Conservation (phyloP, 345 rosid genomes). For the Carallia pectinifolia region DNA sequence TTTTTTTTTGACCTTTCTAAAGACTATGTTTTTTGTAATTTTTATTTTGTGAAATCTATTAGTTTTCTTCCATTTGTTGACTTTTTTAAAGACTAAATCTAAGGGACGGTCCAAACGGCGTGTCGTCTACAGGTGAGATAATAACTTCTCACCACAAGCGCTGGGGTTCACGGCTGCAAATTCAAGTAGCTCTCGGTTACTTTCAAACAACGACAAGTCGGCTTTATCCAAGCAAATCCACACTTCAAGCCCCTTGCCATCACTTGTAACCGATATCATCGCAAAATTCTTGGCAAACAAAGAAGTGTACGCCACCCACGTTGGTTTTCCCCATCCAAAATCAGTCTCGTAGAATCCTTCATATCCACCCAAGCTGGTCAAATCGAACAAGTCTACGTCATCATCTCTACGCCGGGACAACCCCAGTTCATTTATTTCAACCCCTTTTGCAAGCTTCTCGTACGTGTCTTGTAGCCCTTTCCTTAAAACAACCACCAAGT, state of each 20-base stretch:
- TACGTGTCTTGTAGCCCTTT: background rate
- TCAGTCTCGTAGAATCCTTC: constrained; percentile 1
- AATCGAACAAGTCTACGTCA: constrained; percentile 3
- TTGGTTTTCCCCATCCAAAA: constrained; percentile 13
- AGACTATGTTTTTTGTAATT: too few relatives aligned
- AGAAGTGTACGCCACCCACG: background rate
- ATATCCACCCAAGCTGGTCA: constrained; percentile 8
- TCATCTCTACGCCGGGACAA: background rate
- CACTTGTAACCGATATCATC: background rate
- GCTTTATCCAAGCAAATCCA: constrained; percentile 6
- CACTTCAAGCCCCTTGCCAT: background rate
- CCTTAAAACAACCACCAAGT: background rate
- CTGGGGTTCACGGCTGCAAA: constrained; percentile 11
- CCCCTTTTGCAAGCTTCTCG: background rate
- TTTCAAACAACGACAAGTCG: background rate
- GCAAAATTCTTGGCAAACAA: constrained; percentile 8
- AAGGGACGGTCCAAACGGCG: too few relatives aligned
- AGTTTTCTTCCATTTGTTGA: too few relatives aligned
- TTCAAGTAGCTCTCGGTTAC: constrained; percentile 1
- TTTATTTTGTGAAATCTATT: too few relatives aligned
- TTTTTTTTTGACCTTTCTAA: too few relatives aligned
- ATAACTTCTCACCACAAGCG: background rate
- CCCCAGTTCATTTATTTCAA: background rate
- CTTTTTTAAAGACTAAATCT: too few relatives aligned
- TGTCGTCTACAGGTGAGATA: too few relatives aligned